A percentile compares a stretch with the other conserved stretches of the same genome.
Conservation (phyloP, 2,329 filamentous ascomycete genomes). For the Pseudogymnoascus sp. region DNA sequence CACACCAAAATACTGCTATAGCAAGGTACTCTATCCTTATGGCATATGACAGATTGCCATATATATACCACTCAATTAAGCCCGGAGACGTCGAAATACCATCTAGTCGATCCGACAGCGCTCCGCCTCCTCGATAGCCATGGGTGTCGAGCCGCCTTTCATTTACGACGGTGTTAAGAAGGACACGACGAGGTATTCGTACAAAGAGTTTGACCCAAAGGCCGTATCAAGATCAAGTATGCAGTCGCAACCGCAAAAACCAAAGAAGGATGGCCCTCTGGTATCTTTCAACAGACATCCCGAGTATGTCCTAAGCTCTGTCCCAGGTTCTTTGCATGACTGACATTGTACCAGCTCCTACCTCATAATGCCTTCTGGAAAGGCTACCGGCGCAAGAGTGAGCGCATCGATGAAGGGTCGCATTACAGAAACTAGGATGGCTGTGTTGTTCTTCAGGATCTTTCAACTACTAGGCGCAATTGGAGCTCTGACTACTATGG, state of each 20-base stretch:
- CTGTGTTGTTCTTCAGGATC: constrained; percentile 64
- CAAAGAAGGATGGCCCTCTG: constrained; percentile 67
- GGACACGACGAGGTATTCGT: constrained; percentile 43
- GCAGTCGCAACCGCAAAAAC: constrained; percentile 53
- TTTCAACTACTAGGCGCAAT: constrained; percentile 62
- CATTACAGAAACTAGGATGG: constrained; percentile 62
- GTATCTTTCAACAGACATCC: constrained; percentile 81
- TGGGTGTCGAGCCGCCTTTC: constrained; percentile 59
- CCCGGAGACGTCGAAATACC: background rate
- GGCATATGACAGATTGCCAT: background rate
- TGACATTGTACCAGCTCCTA: constrained; percentile 41
- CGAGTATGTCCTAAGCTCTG: constrained; percentile 52
- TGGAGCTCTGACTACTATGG: constrained; percentile 67
- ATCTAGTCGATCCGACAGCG: background rate
- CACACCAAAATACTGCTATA: constrained; percentile 1
- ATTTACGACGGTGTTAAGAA: constrained; percentile 57
- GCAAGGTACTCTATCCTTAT: background rate
- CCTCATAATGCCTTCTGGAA: constrained; percentile 56
- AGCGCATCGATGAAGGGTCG: constrained; percentile 61
- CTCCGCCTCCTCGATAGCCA: constrained; percentile 29
- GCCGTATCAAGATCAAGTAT: constrained; percentile 75
- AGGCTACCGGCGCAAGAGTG: constrained; percentile 59
- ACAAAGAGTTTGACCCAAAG: constrained; percentile 73
- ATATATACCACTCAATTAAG: background rate
- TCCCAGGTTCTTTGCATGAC: background rate